A percentile compares a stretch with the other conserved stretches of the same genome.
Evolutionary conservation across 169 alveolate species (phyloP).

Genomic region (Cryptosporidium ryanae): DNA sequence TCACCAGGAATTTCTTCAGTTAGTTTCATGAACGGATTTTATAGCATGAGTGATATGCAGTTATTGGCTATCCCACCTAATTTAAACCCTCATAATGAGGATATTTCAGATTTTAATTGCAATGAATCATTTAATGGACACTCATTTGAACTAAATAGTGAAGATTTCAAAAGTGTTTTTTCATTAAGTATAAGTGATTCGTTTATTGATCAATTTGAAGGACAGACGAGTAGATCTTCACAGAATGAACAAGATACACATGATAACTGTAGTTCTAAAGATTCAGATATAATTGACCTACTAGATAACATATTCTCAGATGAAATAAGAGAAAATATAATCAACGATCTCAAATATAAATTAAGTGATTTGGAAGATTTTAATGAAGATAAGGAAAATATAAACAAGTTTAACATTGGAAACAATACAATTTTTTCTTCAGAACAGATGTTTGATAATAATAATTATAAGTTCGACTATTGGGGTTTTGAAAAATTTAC

Average conservation of each 20-base stretch:
- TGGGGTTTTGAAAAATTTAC: constrained; percentile 19
- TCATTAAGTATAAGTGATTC: too few species aligned
- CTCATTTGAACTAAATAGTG: neutral
- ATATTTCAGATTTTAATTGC: constrained; percentile 24
- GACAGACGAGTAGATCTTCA: too few species aligned
- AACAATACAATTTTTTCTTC: too few species aligned
- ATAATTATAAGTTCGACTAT: constrained; percentile 6
- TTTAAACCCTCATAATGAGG: neutral
- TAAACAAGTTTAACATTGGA: too few species aligned
- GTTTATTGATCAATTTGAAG: too few species aligned
- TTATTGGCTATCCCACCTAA: neutral
- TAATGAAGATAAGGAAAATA: too few species aligned
- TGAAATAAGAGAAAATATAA: constrained; percentile 1
- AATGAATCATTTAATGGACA: constrained; percentile 6
- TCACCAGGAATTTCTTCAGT: constrained; percentile 46
- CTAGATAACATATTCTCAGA: constrained; percentile 49
- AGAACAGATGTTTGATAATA: too few species aligned
- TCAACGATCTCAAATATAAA: neutral
- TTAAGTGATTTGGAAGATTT: neutral
- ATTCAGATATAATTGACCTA: constrained; percentile 29
- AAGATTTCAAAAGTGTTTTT: neutral
- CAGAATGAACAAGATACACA: too few species aligned
- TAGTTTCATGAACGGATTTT: neutral
- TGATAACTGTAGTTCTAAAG: neutral
- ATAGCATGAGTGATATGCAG: constrained; percentile 8